Conservation (phyloP, 2,329 filamentous ascomycete genomes). For the Monosporascus sp. region DNA sequence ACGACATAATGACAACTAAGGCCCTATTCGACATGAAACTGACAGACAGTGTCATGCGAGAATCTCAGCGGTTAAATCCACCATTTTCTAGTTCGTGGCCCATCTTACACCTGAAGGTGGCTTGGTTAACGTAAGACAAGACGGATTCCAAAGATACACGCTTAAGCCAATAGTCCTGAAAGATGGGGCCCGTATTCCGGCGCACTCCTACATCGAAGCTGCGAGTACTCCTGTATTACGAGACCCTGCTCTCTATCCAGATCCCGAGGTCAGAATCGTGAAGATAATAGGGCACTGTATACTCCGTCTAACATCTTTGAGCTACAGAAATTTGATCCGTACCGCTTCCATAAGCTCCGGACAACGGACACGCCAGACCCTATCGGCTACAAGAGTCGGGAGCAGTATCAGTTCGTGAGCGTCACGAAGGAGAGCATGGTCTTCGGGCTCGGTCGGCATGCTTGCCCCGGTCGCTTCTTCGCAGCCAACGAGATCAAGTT, state of each 20-base stretch:
- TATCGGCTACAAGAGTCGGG: background rate
- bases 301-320: background rate
- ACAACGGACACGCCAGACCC: background rate
- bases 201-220: background rate
- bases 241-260: background rate
- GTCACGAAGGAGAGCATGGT: conserved; percentile 9
- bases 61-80: background rate
- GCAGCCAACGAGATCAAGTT: conserved; percentile 17
- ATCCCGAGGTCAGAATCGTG: background rate
- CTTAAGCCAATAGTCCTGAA: background rate
- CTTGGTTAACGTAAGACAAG: background rate
- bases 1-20: background rate
- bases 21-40: background rate
- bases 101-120: background rate
- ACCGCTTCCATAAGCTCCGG: background rate
- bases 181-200: background rate
- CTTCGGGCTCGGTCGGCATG: conserved; percentile 7
- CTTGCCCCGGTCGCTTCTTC: conserved; percentile 19
- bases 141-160: background rate
- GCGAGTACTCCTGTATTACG: background rate
- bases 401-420: conserved; percentile 6
- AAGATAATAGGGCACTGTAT: background rate
- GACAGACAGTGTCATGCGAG: background rate
- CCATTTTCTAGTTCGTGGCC: background rate
- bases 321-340: background rate